These are phyloP conservation scores for Sclerotinia sclerotiorum DNA, from an alignment of 2,329 filamentous ascomycete species.

Conservation along the genomic window DNA sequence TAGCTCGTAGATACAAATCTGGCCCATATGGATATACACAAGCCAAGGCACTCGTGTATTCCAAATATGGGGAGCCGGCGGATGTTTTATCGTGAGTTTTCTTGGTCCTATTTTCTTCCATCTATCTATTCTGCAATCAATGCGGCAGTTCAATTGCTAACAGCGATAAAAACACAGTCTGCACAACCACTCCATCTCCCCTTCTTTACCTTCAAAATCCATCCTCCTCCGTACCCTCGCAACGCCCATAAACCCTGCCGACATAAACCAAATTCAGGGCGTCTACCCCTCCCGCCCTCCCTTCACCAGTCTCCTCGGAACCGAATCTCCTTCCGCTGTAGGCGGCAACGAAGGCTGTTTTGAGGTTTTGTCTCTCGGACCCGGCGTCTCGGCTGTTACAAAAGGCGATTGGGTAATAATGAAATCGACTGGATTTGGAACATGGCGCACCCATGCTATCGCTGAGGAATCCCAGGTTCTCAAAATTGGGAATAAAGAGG, in stretches of 20 bases:
- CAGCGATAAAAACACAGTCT: conserved; percentile 47
- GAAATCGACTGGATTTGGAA: conserved; percentile 78
- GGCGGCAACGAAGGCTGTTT: conserved; percentile 93
- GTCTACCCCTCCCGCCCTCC: conserved; percentile 85
- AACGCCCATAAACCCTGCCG: conserved; percentile 91
- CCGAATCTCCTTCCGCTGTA: conserved; percentile 70
- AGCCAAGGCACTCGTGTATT: conserved; percentile 77
- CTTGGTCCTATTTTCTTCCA: background rate
- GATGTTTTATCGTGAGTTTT: conserved; percentile 61
- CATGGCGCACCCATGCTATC: conserved; percentile 90
- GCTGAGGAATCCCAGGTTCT: conserved; percentile 61
- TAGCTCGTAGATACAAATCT: conserved; percentile 48
- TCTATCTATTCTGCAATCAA: background rate
- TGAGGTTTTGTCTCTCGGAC: conserved; percentile 74
- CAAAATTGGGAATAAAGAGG: conserved; percentile 67
- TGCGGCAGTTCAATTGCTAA: conserved; percentile 21
- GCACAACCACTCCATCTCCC: conserved; percentile 75
- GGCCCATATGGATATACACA: conserved; percentile 77
- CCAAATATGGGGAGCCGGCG: conserved; percentile 70
- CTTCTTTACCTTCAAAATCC: conserved; percentile 62
- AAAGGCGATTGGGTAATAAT: conserved; percentile 95
- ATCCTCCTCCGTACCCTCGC: conserved; percentile 86
- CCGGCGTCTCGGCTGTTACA: conserved; percentile 48
- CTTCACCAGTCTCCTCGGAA: conserved; percentile 76
- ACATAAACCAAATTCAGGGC: conserved; percentile 97